Evolutionary conservation across 176 grass and related monocot genomes (phyloP).

Genomic region (Oryza coarctata): DNA sequence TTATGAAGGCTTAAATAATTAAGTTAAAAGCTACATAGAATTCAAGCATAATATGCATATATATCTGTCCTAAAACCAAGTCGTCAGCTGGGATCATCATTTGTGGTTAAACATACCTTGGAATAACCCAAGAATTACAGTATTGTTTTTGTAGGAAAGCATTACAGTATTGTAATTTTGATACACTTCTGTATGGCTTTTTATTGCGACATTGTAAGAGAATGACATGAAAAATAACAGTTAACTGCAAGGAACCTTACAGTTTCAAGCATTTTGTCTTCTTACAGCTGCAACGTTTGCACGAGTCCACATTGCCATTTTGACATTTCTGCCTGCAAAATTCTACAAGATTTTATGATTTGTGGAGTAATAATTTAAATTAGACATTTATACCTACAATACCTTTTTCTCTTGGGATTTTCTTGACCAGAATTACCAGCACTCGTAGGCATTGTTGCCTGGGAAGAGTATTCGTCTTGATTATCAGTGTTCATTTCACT

Average conservation of each 20-base stretch:
- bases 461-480: constrained; percentile 29
- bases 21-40: neutral
- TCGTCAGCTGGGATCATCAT: too few relatives aligned
- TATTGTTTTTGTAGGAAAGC: too few relatives aligned
- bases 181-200: constrained; percentile 9
- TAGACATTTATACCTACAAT: constrained; percentile 2
- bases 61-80: neutral
- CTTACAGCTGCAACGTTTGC: constrained; percentile 98
- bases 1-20: neutral
- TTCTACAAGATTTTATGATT: constrained; percentile 31
- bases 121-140: neutral
- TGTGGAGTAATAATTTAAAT: constrained; percentile 7
- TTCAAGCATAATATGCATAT: neutral
- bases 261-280: constrained; percentile 99
- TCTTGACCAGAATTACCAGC: constrained; percentile 35
- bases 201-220: neutral
- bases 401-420: constrained; percentile 94
- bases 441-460: constrained; percentile 22
- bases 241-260: constrained; percentile 41
- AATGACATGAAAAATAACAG: constrained; percentile 1
- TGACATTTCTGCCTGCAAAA: constrained; percentile 69
- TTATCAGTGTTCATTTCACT: constrained; percentile 13
- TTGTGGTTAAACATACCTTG: neutral
- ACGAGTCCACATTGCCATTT: constrained; percentile 58
- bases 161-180: neutral